Evolutionary conservation across 2,329 filamentous ascomycete species (phyloP).

Genomic region (Zymoseptoria passerinii): DNA sequence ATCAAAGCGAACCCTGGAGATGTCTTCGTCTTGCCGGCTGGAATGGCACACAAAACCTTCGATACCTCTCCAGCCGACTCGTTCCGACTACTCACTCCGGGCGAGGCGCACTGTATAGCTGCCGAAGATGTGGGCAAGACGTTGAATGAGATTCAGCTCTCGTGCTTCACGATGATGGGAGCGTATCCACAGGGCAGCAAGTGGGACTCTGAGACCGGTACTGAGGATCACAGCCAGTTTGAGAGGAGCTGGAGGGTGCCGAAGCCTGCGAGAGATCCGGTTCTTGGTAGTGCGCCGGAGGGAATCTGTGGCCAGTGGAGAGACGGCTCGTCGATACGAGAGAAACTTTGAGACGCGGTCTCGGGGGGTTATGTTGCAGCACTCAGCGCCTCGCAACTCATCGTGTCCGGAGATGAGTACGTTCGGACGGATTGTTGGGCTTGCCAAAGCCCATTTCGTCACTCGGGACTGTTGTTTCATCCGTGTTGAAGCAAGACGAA

Average conservation of each 20-base stretch:
- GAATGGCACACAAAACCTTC: slow-evolving; percentile 49
- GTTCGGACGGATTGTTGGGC: too few relatives aligned
- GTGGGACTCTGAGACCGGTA: slow-evolving; percentile 46
- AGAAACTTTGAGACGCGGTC: neutral
- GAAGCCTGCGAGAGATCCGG: slow-evolving; percentile 42
- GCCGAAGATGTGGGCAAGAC: slow-evolving; percentile 29
- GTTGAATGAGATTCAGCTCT: slow-evolving; percentile 31
- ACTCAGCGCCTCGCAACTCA: too few relatives aligned
- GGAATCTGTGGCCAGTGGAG: slow-evolving; percentile 33
- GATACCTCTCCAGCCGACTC: slow-evolving; percentile 32
- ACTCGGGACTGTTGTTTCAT: too few relatives aligned
- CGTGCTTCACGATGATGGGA: slow-evolving; percentile 50
- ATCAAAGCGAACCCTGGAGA: slow-evolving; percentile 45
- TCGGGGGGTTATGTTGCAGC: neutral
- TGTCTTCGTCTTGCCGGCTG: slow-evolving; percentile 52
- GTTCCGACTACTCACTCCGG: slow-evolving; percentile 40
- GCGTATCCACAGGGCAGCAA: slow-evolving; percentile 43
- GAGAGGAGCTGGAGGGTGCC: slow-evolving; percentile 39
- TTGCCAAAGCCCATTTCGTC: too few relatives aligned
- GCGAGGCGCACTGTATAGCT: slow-evolving; percentile 31
- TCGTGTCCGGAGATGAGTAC: too few relatives aligned
- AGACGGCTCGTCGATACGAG: neutral
- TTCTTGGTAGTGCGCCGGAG: slow-evolving; percentile 34
- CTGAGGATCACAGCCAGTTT: slow-evolving; percentile 36
- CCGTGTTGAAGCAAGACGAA: too few relatives aligned